Base-by-base conservation (phyloP, 495 filamentous ascomycete species). In the Lophium mytilinum region DNA sequence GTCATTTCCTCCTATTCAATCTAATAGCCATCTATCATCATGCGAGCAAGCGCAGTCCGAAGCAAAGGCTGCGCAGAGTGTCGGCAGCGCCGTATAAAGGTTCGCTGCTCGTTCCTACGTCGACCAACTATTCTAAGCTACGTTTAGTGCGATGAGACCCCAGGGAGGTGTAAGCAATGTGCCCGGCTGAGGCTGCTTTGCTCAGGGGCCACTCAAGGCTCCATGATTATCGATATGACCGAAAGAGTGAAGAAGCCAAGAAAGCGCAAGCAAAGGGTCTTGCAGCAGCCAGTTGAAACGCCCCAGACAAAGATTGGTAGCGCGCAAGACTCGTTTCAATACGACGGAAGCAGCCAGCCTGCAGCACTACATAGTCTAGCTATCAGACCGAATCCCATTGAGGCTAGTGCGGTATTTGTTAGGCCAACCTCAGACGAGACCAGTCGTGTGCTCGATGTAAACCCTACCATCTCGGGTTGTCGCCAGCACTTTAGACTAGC, bases 211-310 rank as follows among this genome's bases (percentile, higher is more conserved):
- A 9, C 57, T 8, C 58, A 56, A 18, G 55, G 60, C 21, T 62
- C 55, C 35, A 50, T 62, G 21, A 62, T 62, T 34, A 62, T 62
- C 24, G 55, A 62, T 41, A 62, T 62, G 60, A 62, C 60, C 2
- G 60, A 62, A 10, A 56, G 41, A 50, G 55, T 62, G 9, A 50
- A 54, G 7, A 62, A 58, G 48, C 60, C 54, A 3, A 54, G 60
- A 9, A 18, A 33, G 43, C 40, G 55, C 2, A 57, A 58, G 43
- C 57, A 62, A 37, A 48, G 45, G 42, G 60, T 57, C 11, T n/a
- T 36, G 19, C n/a, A 9, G 15, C n/a, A 7, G 24, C 15, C 36
- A 35, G 48, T 45, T 33, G 9, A 42, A 17, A 14, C 52, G 15
- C 24, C 9, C 12, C 42, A 41, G 52, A 40, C 49, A 21, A 50